These are phyloP conservation scores for Metschnikowia henanensis DNA, from an alignment of 805 yeast genomes.

Conservation along the genomic window DNA sequence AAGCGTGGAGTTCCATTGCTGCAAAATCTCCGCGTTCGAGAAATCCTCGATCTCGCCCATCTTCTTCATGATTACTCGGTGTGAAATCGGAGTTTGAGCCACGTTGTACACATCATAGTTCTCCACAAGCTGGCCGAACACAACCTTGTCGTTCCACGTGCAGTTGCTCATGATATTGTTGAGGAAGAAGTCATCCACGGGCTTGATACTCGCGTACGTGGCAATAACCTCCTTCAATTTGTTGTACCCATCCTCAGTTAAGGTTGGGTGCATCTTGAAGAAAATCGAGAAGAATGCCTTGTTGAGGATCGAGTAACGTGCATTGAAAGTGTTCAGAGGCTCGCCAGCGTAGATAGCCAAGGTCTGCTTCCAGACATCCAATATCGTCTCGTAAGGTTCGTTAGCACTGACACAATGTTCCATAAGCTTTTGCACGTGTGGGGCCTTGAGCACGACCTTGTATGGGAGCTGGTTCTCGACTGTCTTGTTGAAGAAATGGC, in stretches of 20 bases:
- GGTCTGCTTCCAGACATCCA: constrained; percentile 62
- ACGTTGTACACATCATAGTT: constrained; percentile 59
- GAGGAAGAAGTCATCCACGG: constrained; percentile 77
- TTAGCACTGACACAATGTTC: constrained; percentile 59
- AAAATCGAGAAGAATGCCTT: constrained; percentile 68
- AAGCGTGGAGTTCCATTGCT: constrained; percentile 55
- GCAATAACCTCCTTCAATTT: constrained; percentile 57
- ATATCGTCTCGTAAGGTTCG: constrained; percentile 56
- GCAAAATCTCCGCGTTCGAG: constrained; percentile 49
- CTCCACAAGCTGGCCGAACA: constrained; percentile 60
- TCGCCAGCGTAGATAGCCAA: constrained; percentile 52
- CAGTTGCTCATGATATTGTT: constrained; percentile 71
- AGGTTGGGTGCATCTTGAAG: constrained; percentile 55
- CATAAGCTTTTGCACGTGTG: constrained; percentile 65
- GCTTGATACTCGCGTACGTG: constrained; percentile 54
- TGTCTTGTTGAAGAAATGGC: constrained; percentile 73
- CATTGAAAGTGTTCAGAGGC: constrained; percentile 46
- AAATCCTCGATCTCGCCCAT: constrained; percentile 62
- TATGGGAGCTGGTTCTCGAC: constrained; percentile 72
- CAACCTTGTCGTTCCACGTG: constrained; percentile 65
- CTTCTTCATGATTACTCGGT: constrained; percentile 71
- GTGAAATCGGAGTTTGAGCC: constrained; percentile 64
- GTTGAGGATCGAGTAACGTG: constrained; percentile 71
- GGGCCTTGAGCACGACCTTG: constrained; percentile 66
- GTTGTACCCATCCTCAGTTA: constrained; percentile 53